These are phyloP conservation scores for Carex scoparia DNA, from an alignment of 176 grass and related monocot genomes.

Conservation along the genomic window DNA sequence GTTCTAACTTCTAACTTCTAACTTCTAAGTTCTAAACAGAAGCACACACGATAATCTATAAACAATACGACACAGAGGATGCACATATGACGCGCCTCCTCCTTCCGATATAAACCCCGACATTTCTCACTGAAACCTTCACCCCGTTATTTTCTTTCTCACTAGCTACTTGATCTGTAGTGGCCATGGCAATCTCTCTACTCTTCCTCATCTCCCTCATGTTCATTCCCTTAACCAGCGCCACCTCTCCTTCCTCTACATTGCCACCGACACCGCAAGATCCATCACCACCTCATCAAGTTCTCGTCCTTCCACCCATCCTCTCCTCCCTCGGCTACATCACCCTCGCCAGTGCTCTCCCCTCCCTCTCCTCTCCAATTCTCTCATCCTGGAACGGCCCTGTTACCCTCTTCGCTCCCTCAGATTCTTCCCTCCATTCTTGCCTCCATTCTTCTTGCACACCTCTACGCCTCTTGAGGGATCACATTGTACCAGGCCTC, in stretches of 20 bases:
- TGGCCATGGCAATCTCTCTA: background rate
- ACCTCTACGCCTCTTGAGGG: conserved; percentile 39
- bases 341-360: conserved; percentile 48
- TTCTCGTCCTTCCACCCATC: conserved; percentile 27
- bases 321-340: conserved; percentile 61
- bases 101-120: background rate
- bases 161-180: background rate
- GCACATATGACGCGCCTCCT: background rate
- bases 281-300: conserved; percentile 1
- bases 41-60: background rate
- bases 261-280: conserved; percentile 7
- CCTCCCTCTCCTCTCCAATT: conserved; percentile 25
- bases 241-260: background rate
- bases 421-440: conserved; percentile 38
- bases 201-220: background rate
- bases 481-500: conserved; percentile 61
- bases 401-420: conserved; percentile 57
- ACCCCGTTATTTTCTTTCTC: background rate
- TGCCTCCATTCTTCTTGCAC: conserved; percentile 42
- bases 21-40: background rate
- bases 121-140: background rate
- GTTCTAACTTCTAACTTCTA: too few species aligned
- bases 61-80: background rate
- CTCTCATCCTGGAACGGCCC: conserved; percentile 42
- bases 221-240: background rate